Percentiles rank a stretch among this genome's conserved stretches.
These are phyloP conservation scores for Mycena sp. DNA, from an alignment of 1,284 basidiomycete species.

Conservation along the genomic window DNA sequence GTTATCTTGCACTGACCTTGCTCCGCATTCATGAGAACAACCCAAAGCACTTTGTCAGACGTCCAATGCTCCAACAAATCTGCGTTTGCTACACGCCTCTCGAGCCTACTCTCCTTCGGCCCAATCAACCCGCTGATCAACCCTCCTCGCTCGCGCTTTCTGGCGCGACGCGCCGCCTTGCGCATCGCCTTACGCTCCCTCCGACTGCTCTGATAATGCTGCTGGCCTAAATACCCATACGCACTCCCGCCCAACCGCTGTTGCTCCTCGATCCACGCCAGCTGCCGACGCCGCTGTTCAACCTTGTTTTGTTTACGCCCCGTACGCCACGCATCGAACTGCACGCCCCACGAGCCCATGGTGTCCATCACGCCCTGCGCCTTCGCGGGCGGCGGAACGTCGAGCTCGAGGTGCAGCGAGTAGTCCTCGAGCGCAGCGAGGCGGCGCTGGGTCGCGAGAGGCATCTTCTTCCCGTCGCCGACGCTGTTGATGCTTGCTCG, in stretches of 20 bases:
- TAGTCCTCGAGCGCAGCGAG: slow-evolving; percentile 31
- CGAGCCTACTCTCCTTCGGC: slow-evolving; percentile 10
- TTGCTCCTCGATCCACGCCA: slow-evolving; percentile 6
- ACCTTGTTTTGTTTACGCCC: slow-evolving; percentile 25
- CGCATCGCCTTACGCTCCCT: slow-evolving; percentile 10
- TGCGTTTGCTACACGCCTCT: slow-evolving; percentile 29
- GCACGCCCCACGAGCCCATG: slow-evolving; percentile 32
- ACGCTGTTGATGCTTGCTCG: slow-evolving; percentile 19
- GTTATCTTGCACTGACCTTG: slow-evolving; percentile 21
- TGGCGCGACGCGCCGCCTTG: slow-evolving; percentile 2
- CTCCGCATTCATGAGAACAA: slow-evolving; percentile 35
- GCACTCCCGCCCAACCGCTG: neutral
- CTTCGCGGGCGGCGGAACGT: slow-evolving; percentile 34
- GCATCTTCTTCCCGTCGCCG: slow-evolving; percentile 17
- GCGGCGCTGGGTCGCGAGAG: slow-evolving; percentile 31
- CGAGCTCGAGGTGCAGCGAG: slow-evolving; percentile 29
- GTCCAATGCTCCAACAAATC: slow-evolving; percentile 34
- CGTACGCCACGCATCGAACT: slow-evolving; percentile 27
- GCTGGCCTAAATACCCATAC: neutral
- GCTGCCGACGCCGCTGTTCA: slow-evolving; percentile 13
- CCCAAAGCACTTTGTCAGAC: slow-evolving; percentile 32
- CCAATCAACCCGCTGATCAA: slow-evolving; percentile 20
- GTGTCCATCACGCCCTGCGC: slow-evolving; percentile 33
- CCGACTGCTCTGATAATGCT: neutral
- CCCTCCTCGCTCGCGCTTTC: slow-evolving; percentile 13